phyloP scores from a whole-genome alignment of 495 filamentous ascomycete genomes.

The Aspergillus conjunctus region DNA sequence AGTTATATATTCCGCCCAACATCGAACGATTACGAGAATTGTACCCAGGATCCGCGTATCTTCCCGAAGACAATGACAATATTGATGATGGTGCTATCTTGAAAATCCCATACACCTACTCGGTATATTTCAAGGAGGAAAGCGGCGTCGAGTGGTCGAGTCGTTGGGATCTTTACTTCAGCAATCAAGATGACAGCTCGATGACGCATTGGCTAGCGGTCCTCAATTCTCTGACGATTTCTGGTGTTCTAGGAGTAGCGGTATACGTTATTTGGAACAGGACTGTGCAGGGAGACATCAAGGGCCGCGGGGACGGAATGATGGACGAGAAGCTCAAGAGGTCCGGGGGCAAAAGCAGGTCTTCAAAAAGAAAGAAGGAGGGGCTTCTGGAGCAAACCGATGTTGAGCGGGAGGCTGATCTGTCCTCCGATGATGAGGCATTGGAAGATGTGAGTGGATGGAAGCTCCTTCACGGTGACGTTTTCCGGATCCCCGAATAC shows the following conservation, averaged over 20 bases:
- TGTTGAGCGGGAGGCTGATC: constrained; percentile 61
- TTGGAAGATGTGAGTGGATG: constrained; percentile 88
- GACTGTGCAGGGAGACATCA: constrained; percentile 81
- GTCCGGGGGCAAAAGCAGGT: constrained; percentile 51
- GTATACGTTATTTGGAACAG: constrained; percentile 85
- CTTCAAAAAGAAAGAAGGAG: constrained; percentile 55
- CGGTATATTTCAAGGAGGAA: constrained; percentile 90
- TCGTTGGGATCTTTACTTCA: constrained; percentile 93
- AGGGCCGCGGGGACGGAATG: constrained; percentile 63
- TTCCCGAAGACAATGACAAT: constrained; percentile 54
- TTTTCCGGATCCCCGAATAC: constrained; percentile 79
- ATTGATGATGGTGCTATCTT: constrained; percentile 70
- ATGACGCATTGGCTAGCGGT: constrained; percentile 93
- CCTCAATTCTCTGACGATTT: constrained; percentile 86
- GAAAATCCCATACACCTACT: constrained; percentile 86
- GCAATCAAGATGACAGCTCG: constrained; percentile 82
- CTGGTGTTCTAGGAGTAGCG: constrained; percentile 75
- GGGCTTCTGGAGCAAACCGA: constrained; percentile 69
- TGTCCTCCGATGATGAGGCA: constrained; percentile 72
- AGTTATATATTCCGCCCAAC: constrained; percentile 67
- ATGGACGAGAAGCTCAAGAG: constrained; percentile 67
- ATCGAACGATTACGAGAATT: constrained; percentile 56
- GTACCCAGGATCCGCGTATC: constrained; percentile 63
- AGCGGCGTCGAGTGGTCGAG: constrained; percentile 79
- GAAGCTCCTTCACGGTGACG: constrained; percentile 93